phyloP scores from a whole-genome alignment of 495 filamentous ascomycete species.

The Xylaria palmicola region DNA sequence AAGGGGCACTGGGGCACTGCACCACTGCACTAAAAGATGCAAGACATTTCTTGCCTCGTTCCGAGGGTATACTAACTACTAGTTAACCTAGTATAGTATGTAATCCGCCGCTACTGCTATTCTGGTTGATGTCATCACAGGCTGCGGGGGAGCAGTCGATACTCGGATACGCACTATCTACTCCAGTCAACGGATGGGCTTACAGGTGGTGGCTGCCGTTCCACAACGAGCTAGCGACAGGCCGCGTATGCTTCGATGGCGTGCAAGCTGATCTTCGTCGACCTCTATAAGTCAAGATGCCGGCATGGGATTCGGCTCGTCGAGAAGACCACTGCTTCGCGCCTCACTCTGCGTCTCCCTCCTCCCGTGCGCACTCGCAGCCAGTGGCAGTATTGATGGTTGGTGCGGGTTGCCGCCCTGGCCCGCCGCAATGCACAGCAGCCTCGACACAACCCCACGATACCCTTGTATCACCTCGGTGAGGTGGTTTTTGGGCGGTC shows the following conservation, averaged over 20 bases:
- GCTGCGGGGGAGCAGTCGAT: not conserved
- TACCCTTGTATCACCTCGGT: not conserved
- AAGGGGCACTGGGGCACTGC: no score
- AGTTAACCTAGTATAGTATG: slow-evolving; percentile 8
- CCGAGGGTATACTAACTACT: not conserved
- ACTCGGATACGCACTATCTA: not conserved
- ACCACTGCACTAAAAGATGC: not conserved
- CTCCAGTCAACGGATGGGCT: not conserved
- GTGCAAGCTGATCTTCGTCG: not conserved
- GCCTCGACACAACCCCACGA: not conserved
- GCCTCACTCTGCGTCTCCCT: not conserved
- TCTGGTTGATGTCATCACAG: slow-evolving; percentile 2
- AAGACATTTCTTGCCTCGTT: slow-evolving; percentile 8
- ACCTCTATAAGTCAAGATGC: not conserved
- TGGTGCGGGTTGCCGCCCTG: not conserved
- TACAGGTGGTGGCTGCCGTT: not conserved
- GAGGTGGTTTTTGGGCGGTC: not conserved
- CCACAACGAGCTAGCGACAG: not conserved
- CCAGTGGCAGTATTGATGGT: not conserved
- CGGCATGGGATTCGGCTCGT: not conserved
- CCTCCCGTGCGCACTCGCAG: no score
- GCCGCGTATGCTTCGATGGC: not conserved
- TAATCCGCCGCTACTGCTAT: not conserved
- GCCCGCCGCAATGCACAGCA: not conserved
- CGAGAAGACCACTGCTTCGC: not conserved